These are phyloP conservation scores for Trifolium subterraneum DNA, from an alignment of 306 rosid species.

Conservation along the genomic window DNA sequence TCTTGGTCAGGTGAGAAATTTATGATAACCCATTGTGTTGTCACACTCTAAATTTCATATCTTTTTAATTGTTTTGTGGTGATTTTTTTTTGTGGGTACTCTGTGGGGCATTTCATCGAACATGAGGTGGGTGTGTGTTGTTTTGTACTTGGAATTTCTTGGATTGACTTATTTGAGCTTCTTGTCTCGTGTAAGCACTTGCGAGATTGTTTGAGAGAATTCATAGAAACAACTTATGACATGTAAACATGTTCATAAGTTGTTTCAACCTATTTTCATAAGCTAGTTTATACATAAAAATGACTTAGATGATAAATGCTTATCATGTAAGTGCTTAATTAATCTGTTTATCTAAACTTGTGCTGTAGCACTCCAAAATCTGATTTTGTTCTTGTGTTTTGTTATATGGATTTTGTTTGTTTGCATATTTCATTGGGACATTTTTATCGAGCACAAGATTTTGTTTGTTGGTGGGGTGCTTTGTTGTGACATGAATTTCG, in stretches of 20 bases:
- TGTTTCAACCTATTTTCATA: not conserved
- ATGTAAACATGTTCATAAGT: not conserved
- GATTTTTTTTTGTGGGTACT: not conserved
- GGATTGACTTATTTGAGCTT: not conserved
- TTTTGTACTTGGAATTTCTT: not conserved
- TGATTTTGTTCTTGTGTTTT: not conserved
- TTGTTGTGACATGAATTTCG: conserved; percentile 12
- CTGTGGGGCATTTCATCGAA: conserved; percentile 44
- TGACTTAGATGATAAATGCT: not conserved
- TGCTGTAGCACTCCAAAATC: not conserved
- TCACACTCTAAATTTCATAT: not conserved
- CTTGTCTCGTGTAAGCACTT: not conserved
- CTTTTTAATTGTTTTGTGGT: not conserved
- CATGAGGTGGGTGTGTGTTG: conserved; percentile 22
- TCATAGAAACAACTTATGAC: not conserved
- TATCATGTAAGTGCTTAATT: not conserved
- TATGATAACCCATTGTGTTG: not conserved
- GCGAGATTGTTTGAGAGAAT: not conserved
- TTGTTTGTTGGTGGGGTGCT: not conserved
- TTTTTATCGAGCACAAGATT: not conserved
- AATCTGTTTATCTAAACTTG: not conserved
- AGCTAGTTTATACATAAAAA: not conserved
- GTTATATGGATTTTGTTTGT: conserved; percentile 1
- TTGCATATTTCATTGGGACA: not conserved
- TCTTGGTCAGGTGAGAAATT: conserved; percentile 77